Conservation (phyloP, 306 rosid genomes). For the Abrus precatorius region DNA sequence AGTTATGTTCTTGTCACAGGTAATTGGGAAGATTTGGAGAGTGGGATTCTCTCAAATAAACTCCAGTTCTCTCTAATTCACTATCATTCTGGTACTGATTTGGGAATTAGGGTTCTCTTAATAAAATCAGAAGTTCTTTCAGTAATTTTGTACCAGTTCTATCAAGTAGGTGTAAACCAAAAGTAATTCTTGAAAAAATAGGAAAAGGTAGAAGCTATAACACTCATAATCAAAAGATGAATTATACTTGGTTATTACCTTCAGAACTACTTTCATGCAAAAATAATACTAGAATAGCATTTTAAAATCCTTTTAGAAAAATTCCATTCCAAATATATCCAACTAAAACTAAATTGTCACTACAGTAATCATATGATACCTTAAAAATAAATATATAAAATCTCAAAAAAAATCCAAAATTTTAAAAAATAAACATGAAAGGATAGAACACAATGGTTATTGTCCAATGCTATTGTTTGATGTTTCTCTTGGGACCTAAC, state of each 20-base stretch:
- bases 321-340: not conserved
- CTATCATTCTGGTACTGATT: too few relatives aligned
- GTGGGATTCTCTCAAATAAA: too few relatives aligned
- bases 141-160: too few relatives aligned
- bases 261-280: not conserved
- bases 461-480: not conserved
- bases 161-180: not conserved
- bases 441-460: not conserved
- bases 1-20: too few relatives aligned
- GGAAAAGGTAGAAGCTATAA: not conserved
- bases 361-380: not conserved
- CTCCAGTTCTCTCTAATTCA: too few relatives aligned
- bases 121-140: too few relatives aligned
- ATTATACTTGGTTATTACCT: not conserved
- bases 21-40: too few relatives aligned
- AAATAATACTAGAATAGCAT: not conserved
- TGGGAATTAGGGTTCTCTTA: too few relatives aligned
- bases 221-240: constrained; percentile 4
- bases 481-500: not conserved
- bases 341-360: not conserved
- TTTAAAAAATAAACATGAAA: not conserved
- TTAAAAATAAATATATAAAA: not conserved
- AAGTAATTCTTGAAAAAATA: not conserved
- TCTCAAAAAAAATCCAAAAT: not conserved
- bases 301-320: not conserved